These are phyloP conservation scores for Claviceps africana DNA, from an alignment of 2,329 filamentous ascomycete species.

Conservation along the genomic window DNA sequence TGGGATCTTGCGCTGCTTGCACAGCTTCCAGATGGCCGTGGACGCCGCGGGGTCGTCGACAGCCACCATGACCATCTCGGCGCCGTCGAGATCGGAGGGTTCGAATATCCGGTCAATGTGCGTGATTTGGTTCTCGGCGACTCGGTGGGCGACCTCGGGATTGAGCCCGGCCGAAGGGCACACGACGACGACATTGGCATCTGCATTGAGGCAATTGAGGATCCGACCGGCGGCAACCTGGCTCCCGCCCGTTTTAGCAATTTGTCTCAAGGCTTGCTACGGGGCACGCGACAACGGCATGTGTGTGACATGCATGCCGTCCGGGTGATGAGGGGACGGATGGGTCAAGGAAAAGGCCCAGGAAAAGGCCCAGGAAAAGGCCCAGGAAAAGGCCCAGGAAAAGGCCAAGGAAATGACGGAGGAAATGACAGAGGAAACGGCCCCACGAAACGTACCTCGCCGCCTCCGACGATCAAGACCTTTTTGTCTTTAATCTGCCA, in stretches of 20 bases:
- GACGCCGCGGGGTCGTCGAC: constrained; percentile 91
- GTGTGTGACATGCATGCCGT: not conserved
- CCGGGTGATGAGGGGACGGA: too few species aligned
- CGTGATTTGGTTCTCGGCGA: constrained; percentile 59
- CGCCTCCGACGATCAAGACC: constrained; percentile 85
- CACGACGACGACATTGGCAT: constrained; percentile 77
- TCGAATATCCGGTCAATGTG: constrained; percentile 77
- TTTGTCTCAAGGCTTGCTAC: not conserved
- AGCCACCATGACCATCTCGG: constrained; percentile 81
- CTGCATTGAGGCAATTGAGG: constrained; percentile 85
- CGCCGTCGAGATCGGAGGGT: constrained; percentile 68
- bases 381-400: too few species aligned
- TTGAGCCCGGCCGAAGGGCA: constrained; percentile 70
- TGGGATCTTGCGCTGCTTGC: constrained; percentile 68
- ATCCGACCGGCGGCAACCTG: constrained; percentile 94
- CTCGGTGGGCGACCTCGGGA: constrained; percentile 72
- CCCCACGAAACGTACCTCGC: constrained; percentile 51
- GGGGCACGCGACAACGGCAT: too few species aligned
- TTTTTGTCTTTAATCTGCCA: constrained; percentile 88
- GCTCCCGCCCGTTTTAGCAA: constrained; percentile 3
- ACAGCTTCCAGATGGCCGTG: constrained; percentile 80
- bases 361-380: too few species aligned
- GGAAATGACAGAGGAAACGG: too few species aligned
- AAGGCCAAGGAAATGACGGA: too few species aligned
- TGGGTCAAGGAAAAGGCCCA: too few species aligned